Evolutionary conservation across 1,284 basidiomycete species (phyloP).

Genomic region (Naganishia albida): DNA sequence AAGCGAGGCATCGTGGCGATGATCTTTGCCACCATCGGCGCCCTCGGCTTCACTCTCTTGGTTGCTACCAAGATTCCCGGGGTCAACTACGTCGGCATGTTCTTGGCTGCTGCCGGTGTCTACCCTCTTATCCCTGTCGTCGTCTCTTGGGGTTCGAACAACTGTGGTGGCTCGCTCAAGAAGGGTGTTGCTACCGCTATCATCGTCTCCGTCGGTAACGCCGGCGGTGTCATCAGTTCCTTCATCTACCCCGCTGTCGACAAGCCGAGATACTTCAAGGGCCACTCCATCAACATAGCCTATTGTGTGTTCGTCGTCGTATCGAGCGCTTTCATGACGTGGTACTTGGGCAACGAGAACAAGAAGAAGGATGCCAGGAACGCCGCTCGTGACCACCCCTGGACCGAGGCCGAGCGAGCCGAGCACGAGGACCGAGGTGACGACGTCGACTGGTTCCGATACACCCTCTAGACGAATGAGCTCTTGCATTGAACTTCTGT

Average conservation of each 20-base stretch:
- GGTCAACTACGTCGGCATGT: conserved; percentile 59
- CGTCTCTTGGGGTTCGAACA: conserved; percentile 62
- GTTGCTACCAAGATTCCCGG: conserved; percentile 47
- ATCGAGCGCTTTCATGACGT: conserved; percentile 37
- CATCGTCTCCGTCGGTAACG: conserved; percentile 61
- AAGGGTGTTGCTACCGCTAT: conserved; percentile 61
- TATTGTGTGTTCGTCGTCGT: conserved; percentile 39
- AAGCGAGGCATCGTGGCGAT: conserved; percentile 32
- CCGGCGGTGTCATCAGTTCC: conserved; percentile 59
- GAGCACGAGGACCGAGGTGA: conserved; percentile 44
- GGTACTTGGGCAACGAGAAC: conserved; percentile 39
- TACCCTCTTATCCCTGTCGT: conserved; percentile 61
- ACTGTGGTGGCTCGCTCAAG: conserved; percentile 62
- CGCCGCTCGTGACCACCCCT: conserved; percentile 39
- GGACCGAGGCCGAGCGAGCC: conserved; percentile 44
- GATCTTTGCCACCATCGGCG: conserved; percentile 15
- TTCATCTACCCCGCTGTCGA: conserved; percentile 54
- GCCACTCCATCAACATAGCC: conserved; percentile 43
- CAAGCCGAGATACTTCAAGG: conserved; percentile 39
- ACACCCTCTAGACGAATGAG: conserved; percentile 37
- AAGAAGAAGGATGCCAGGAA: conserved; percentile 38
- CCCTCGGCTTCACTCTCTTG: conserved; percentile 44
- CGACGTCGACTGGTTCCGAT: conserved; percentile 45
- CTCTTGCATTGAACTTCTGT: background rate
- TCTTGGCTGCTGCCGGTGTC: conserved; percentile 62